A percentile compares a stretch with the other conserved stretches of the same genome.
These are phyloP conservation scores for Pugionium cornutum DNA, from an alignment of 345 rosid genomes.

Conservation along the genomic window DNA sequence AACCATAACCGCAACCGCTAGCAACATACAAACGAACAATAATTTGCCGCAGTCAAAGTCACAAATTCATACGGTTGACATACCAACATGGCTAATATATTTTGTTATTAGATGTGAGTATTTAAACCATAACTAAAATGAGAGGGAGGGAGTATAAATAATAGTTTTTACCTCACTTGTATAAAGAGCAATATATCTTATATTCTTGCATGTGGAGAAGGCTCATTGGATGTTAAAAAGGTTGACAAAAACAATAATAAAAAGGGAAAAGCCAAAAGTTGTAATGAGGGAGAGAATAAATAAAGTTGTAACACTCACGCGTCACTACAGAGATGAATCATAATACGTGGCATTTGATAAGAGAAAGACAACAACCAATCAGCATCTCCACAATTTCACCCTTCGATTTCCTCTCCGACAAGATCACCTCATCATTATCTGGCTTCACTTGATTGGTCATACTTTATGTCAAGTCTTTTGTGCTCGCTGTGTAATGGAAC, in stretches of 20 bases:
- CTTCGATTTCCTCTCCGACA: constrained; percentile 16
- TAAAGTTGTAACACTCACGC: constrained; percentile 36
- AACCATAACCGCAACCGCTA: no score
- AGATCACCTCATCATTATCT: constrained; percentile 12
- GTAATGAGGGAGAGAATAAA: constrained; percentile 29
- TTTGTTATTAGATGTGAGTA: no score
- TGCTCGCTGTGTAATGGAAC: constrained; percentile 28
- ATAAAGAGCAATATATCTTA: constrained; percentile 14
- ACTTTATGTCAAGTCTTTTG: constrained; percentile 23
- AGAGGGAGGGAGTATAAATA: not conserved
- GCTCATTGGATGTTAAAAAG: constrained; percentile 31
- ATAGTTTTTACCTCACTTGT: not conserved
- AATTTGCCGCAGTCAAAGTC: no score
- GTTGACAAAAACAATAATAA: not conserved
- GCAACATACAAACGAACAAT: no score
- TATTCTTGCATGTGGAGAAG: constrained; percentile 25
- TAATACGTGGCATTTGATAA: constrained; percentile 35
- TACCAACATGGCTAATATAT: no score
- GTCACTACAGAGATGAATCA: constrained; percentile 11
- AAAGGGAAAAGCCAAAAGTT: constrained; percentile 33
- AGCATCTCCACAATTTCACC: constrained; percentile 17
- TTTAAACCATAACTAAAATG: no score
- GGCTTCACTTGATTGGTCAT: constrained; percentile 34
- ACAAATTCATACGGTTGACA: no score
- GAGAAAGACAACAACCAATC: constrained; percentile 33